Percentiles rank a stretch among this genome's conserved stretches.
Conservation (phyloP, 2,329 filamentous ascomycete species). For the Pyrenophora tritici-repentis region DNA sequence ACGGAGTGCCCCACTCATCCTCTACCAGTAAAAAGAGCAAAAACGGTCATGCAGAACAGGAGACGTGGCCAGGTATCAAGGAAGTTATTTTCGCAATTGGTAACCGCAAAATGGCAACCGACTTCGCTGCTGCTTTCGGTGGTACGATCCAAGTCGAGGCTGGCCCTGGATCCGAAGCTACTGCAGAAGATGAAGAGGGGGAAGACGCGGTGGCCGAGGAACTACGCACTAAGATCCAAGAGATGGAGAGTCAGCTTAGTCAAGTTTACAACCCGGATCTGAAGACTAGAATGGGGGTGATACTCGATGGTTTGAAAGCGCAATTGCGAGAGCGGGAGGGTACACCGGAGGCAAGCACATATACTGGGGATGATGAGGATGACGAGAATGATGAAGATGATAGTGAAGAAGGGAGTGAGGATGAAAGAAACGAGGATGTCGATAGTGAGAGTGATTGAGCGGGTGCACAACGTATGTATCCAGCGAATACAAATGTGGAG, state of each 20-base stretch:
- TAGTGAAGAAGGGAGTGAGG: neutral
- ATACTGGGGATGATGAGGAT: neutral
- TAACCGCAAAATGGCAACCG: constrained; percentile 56
- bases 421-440: neutral
- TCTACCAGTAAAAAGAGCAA: constrained; percentile 34
- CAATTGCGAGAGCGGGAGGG: constrained; percentile 33
- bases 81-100: constrained; percentile 65
- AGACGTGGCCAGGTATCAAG: constrained; percentile 54
- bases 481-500: too few species aligned
- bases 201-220: constrained; percentile 35
- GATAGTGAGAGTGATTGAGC: too few species aligned
- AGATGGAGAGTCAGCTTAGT: constrained; percentile 42
- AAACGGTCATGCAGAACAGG: constrained; percentile 12
- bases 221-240: constrained; percentile 40
- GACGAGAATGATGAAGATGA: neutral
- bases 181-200: constrained; percentile 34
- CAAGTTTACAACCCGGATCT: constrained; percentile 44
- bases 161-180: constrained; percentile 48
- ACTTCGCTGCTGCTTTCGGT: constrained; percentile 58
- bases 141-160: constrained; percentile 43
- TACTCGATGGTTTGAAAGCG: constrained; percentile 38
- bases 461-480: too few species aligned
- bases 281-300: constrained; percentile 34
- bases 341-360: neutral
- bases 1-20: neutral